A percentile compares a stretch with the other conserved stretches of the same genome.
Evolutionary conservation across 352 stramenopile species (phyloP).

Genomic region (Phytophthora foliorum): DNA sequence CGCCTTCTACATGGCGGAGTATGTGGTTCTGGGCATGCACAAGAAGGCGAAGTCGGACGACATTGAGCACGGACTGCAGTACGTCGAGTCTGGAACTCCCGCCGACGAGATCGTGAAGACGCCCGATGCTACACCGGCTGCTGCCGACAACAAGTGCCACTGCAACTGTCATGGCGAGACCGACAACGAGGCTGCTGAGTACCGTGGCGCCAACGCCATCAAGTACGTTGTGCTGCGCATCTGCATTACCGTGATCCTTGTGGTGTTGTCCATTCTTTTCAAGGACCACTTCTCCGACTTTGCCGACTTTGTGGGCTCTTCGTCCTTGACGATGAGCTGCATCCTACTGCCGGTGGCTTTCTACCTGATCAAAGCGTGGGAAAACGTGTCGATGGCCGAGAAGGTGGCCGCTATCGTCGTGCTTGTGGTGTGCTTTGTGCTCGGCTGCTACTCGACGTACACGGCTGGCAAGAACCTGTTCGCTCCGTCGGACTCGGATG

Average conservation of each 20-base stretch:
- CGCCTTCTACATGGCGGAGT: constrained; percentile 51
- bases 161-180: constrained; percentile 46
- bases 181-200: constrained; percentile 40
- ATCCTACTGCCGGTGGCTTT: constrained; percentile 54
- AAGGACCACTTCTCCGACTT: constrained; percentile 61
- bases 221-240: constrained; percentile 56
- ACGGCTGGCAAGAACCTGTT: constrained; percentile 58
- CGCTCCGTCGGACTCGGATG: constrained; percentile 33
- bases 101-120: constrained; percentile 33
- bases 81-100: constrained; percentile 32
- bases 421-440: constrained; percentile 41
- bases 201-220: constrained; percentile 48
- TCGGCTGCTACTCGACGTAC: constrained; percentile 61
- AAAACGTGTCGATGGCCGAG: constrained; percentile 21
- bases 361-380: constrained; percentile 47
- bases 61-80: constrained; percentile 36
- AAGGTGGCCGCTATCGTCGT: constrained; percentile 36
- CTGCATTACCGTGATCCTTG: constrained; percentile 51
- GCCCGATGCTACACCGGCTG: constrained; percentile 19
- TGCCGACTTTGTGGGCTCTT: constrained; percentile 58
- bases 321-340: constrained; percentile 47
- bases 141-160: constrained; percentile 44
- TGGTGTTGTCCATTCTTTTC: constrained; percentile 51
- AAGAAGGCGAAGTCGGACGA: constrained; percentile 28
- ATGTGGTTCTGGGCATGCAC: constrained; percentile 51